Base-by-base conservation (phyloP, 129 eudicot species). In the Escallonia herrerae region DNA sequence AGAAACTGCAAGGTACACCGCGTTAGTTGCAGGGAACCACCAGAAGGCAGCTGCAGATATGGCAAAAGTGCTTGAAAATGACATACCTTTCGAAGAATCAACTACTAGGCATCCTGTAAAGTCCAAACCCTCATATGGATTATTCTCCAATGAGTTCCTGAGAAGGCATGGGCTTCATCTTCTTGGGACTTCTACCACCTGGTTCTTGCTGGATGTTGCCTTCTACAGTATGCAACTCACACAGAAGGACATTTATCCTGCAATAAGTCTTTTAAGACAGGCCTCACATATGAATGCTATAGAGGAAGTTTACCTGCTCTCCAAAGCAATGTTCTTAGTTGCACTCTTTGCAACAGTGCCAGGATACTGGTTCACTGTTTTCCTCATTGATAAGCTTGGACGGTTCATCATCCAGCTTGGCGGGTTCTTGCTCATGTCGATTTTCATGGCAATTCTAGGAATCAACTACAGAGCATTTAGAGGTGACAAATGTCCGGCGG, bases 301-400 rank as follows among this genome's bases (percentile, higher is more conserved):
- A 8, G 43, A 42, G 22, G 83, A 78, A 68, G 66, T 73, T 42
- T 68, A 40, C 44, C 39, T 45, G 42, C 58, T 59, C 9, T 57
- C 76, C 0, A 64, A 53, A 58, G 83, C 79, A 7, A 68, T 62
- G 75, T 67, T 69, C 6, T 44, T 73, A 42, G 60, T 73, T 65
- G 74, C 77, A 39, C 62, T 71, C 4, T 49, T 71, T 3, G 81
- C 60, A 13, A 64, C 75, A 5, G 63, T 72, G n/a, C 76, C 81
- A 3, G 81, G 81, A 6, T 76, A 76, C 68, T 65, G 76, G 72
- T 70, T 70, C 43, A 70, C 76, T 1, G 81, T 76, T 5, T 70
- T 64, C 39, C 41, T 70, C 63, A 70, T 76, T 12, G 81, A 76
- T 6, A 76, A 51, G 53, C 53, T 76, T 3, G 81, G 76, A 9